Conservation (phyloP, 129 eudicot species). For the sunflower (Helianthus annuus) region DNA sequence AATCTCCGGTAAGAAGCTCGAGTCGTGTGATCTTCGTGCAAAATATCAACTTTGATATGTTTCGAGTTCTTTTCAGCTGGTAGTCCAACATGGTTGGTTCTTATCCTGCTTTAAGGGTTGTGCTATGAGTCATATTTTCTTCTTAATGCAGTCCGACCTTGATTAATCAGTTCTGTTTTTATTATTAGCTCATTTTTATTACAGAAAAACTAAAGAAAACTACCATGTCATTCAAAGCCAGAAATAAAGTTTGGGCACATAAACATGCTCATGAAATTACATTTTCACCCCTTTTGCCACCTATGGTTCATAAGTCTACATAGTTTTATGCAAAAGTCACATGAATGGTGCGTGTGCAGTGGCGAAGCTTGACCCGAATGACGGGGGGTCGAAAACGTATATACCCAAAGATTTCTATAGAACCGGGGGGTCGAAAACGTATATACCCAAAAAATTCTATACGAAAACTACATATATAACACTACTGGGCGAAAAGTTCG, state of each 20-base stretch:
- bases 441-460: too few relatives aligned
- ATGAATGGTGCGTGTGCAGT: too few relatives aligned
- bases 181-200: neutral
- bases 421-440: too few relatives aligned
- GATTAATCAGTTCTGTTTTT: neutral
- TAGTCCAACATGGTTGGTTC: neutral
- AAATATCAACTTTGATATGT: neutral
- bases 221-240: neutral
- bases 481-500: too few relatives aligned
- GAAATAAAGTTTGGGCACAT: slow-evolving; percentile 1
- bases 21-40: neutral
- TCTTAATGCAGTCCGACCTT: neutral
- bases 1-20: slow-evolving; percentile 10
- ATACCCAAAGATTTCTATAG: too few relatives aligned
- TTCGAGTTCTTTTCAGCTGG: neutral
- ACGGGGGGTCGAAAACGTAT: too few relatives aligned
- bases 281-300: neutral
- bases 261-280: neutral
- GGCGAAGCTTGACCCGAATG: too few relatives aligned
- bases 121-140: neutral
- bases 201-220: neutral
- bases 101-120: slow-evolving; percentile 2
- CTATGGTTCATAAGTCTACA: too few relatives aligned
- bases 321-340: too few relatives aligned
- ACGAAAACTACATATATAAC: too few relatives aligned